Conservation (phyloP, 441 rosid genomes). For the Arabidopsis hybrid region DNA sequence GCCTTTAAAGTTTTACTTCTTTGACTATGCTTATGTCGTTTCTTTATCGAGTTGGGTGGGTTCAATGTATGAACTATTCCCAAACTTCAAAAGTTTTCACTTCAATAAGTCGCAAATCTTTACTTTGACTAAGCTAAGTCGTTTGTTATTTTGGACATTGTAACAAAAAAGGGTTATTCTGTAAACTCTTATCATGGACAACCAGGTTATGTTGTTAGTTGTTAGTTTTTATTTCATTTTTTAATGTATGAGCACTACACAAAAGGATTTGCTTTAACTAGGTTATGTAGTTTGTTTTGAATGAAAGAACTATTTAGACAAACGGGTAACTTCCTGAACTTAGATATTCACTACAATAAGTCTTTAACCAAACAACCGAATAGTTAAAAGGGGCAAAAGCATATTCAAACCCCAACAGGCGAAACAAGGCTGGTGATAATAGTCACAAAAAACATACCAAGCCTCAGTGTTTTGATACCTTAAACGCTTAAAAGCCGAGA, state of each 20-base stretch:
- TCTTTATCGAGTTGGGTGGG: background rate
- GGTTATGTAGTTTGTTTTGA: background rate
- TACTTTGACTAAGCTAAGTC: background rate
- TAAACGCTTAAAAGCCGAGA: background rate
- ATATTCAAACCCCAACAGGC: slow-evolving; percentile 19
- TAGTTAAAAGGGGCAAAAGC: slow-evolving; percentile 14
- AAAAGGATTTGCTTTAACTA: background rate
- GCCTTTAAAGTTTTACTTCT: background rate
- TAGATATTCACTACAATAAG: slow-evolving; percentile 16
- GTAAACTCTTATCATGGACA: background rate
- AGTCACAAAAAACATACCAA: slow-evolving; percentile 31
- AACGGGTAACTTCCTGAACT: slow-evolving; percentile 18
- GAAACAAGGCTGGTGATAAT: slow-evolving; percentile 26
- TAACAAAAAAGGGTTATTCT: background rate
- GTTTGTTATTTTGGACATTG: background rate
- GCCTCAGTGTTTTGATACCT: slow-evolving; percentile 22
- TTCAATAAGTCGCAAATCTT: background rate
- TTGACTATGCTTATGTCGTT: background rate
- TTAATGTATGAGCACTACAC: background rate
- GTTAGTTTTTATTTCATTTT: background rate
- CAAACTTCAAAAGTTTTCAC: background rate
- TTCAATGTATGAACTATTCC: background rate
- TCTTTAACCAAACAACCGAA: background rate
- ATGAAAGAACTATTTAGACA: background rate
- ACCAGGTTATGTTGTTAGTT: too few relatives aligned